Base-by-base conservation (phyloP, 2,329 filamentous ascomycete species). In the Taxawa tesnikishii region DNA sequence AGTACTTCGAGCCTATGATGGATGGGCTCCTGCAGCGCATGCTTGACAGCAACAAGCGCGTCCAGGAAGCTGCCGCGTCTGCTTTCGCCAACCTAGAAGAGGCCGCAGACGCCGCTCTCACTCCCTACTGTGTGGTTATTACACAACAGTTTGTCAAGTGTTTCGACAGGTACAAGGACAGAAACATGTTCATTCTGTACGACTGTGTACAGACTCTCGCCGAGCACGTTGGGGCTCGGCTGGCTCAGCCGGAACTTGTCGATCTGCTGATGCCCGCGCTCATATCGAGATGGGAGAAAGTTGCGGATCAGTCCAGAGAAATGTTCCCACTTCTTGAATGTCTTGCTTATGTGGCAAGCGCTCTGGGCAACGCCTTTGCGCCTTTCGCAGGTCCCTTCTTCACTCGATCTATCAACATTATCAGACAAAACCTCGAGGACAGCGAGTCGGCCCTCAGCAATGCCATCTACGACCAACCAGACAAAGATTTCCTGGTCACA, bases 111-210 rank as follows among this genome's bases (percentile, higher is more conserved):
- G 75, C 75, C 41, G 70, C 78, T 39, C 62, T 98, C 26, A 75
- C 79, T 41, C 83, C 83, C 0, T 98, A 94, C 59, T 87, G 83
- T 47, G 71, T 79, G 16, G 83, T 87, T 15, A 96, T 98, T 47
- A 74, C 96, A 32, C 79, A 78, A 39, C 90, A 96, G 53, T 96
- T 88, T 49, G 85, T 94, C 32, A 68, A 72, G 38, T 98, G 90
- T 57, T 98, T 98, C 58, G 72, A 68, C 32, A 85, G 82, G 58
- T 98, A 96, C 73, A 96, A 98, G 68, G 88, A 96, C 58, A 79
- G 84, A 49, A 98, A 98, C 62, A 94, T 96, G 75, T 94, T 92
- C 62, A 92, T 96, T 33, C 73, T 98, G 19, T 98, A 98, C 62
- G 90, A 98, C 60, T 96, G 90, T 55, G 83, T 98, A 19, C 90